phyloP scores from a whole-genome alignment of 768 basidiomycete species.

The Boletus sp. region DNA sequence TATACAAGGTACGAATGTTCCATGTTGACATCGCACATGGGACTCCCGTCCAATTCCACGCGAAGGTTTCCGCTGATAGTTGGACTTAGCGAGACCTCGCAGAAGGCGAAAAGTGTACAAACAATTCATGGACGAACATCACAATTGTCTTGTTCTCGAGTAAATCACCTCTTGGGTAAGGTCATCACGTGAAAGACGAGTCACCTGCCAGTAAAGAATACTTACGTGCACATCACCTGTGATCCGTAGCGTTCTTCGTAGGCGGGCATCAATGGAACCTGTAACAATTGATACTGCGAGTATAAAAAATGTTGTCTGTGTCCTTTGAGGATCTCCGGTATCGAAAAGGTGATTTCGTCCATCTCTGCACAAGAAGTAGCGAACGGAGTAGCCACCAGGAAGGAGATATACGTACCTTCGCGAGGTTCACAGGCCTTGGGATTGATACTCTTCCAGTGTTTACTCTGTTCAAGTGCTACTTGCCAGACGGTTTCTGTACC shows the following conservation, averaged over 20 bases:
- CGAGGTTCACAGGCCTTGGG: conserved; percentile 79
- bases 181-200: conserved; percentile 2
- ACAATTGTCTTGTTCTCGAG: conserved; percentile 75
- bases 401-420: conserved; percentile 50
- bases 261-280: conserved; percentile 71
- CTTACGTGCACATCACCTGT: conserved; percentile 90
- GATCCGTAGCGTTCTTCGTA: conserved; percentile 72
- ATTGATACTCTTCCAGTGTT: conserved; percentile 87
- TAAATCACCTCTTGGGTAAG: conserved; percentile 59
- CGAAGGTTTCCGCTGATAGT: conserved; percentile 77
- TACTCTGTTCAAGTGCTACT: conserved; percentile 83
- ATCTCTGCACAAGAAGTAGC: conserved; percentile 41
- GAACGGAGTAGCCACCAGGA: not conserved
- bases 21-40: conserved; percentile 67
- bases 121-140: conserved; percentile 95
- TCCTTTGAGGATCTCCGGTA: conserved; percentile 83
- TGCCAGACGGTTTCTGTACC: conserved; percentile 90
- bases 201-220: not conserved
- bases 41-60: conserved; percentile 72
- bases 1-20: conserved; percentile 84
- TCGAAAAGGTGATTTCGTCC: conserved; percentile 59
- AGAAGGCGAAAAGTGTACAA: conserved; percentile 29
- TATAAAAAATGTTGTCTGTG: conserved; percentile 85
- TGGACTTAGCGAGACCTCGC: not conserved
- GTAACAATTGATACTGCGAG: conserved; percentile 71